phyloP scores from a whole-genome alignment of 768 basidiomycete genomes.

The Lentinula edodes region DNA sequence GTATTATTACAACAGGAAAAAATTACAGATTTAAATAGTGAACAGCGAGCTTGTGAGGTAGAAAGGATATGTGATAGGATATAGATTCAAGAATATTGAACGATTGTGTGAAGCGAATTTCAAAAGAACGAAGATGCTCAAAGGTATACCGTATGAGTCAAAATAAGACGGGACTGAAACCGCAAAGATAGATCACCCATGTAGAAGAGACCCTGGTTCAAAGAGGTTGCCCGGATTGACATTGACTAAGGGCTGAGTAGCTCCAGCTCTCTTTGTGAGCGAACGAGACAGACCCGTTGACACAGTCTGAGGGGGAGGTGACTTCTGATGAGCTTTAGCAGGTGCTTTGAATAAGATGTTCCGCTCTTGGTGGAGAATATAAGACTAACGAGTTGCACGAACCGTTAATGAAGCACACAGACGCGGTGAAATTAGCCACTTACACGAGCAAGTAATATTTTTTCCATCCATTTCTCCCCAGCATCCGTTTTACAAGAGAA shows the following conservation, averaged over 20 bases:
- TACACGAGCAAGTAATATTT: conserved; percentile 77
- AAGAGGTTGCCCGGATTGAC: conserved; percentile 50
- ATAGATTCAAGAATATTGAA: background rate
- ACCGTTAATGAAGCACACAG: background rate
- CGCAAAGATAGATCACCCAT: conserved; percentile 10
- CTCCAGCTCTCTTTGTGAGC: conserved; percentile 27
- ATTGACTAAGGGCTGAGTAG: conserved; percentile 33
- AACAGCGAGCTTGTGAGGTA: background rate
- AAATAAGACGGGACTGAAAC: conserved; percentile 4
- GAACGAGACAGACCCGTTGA: conserved; percentile 30
- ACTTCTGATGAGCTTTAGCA: conserved; percentile 23
- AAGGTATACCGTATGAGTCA: too few species aligned
- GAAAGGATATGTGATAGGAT: background rate
- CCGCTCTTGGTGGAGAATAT: conserved; percentile 77
- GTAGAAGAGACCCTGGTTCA: conserved; percentile 72
- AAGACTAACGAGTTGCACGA: conserved; percentile 49
- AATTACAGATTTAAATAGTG: background rate
- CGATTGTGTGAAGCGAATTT: background rate
- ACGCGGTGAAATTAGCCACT: conserved; percentile 21
- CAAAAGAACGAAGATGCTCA: too few species aligned
- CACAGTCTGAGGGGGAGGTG: conserved; percentile 12
- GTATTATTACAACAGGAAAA: background rate
- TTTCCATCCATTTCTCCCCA: conserved; percentile 74
- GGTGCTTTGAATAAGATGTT: conserved; percentile 54
- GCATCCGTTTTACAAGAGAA: conserved; percentile 76